These are phyloP conservation scores for Paspalum vaginatum DNA, from an alignment of 176 grass and related monocot genomes.

Conservation along the genomic window DNA sequence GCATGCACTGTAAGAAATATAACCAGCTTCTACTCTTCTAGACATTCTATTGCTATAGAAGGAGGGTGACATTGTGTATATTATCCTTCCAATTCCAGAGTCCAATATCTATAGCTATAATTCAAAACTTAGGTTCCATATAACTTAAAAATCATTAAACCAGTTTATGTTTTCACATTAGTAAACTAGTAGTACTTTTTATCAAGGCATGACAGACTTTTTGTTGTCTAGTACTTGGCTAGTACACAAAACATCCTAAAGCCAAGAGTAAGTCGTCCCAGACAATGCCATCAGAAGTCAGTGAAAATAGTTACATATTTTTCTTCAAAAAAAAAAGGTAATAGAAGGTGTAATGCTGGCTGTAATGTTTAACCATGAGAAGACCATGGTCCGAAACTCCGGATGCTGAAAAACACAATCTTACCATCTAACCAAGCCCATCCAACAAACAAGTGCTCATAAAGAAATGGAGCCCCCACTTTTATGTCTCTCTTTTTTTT, in stretches of 20 bases:
- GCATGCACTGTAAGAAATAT: background rate
- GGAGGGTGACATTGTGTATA: background rate
- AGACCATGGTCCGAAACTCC: background rate
- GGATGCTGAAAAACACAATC: background rate
- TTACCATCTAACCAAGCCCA: constrained; percentile 4
- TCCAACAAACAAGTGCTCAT: constrained; percentile 2
- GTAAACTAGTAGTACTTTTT: background rate
- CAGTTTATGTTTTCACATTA: background rate
- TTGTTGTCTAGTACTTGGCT: background rate
- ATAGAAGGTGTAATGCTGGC: background rate
- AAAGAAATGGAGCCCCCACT: background rate
- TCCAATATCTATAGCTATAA: background rate
- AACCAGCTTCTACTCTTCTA: background rate
- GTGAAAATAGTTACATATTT: background rate
- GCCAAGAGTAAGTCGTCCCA: constrained; percentile 5
- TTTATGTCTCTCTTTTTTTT: background rate
- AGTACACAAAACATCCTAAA: background rate
- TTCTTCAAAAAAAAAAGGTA: background rate
- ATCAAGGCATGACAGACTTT: background rate
- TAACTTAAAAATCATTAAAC: background rate
- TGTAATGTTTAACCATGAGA: background rate
- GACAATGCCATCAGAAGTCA: constrained; percentile 16
- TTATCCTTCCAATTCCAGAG: background rate
- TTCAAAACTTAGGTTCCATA: background rate
- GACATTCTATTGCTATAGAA: background rate